phyloP scores from a whole-genome alignment of 306 rosid genomes.

The Cicer judaicum region DNA sequence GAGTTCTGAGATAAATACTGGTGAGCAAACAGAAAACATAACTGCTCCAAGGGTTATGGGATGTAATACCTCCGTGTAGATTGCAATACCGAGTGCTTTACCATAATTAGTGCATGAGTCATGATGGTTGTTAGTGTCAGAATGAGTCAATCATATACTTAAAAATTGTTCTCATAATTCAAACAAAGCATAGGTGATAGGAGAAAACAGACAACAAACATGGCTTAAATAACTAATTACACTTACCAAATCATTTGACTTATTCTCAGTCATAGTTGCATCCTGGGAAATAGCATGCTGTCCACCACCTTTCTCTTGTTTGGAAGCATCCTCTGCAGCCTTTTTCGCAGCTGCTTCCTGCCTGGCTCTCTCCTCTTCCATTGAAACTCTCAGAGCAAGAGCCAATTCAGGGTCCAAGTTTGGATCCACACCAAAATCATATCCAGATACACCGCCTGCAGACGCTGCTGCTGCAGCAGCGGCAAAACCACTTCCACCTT shows the following conservation, averaged over 20 bases:
- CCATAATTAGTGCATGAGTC: background rate
- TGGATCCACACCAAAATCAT: constrained; percentile 98
- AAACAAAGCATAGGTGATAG: constrained; percentile 8
- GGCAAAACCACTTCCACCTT: constrained; percentile 93
- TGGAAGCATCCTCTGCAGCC: constrained; percentile 87
- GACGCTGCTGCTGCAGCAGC: constrained; percentile 95
- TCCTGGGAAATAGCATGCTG: constrained; percentile 78
- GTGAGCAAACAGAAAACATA: background rate
- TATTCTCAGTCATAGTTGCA: constrained; percentile 83
- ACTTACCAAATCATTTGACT: constrained; percentile 68
- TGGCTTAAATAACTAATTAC: constrained; percentile 28
- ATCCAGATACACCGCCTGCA: constrained; percentile 90
- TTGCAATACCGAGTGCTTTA: background rate
- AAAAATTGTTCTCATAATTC: constrained; percentile 18
- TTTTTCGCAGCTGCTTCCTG: constrained; percentile 99
- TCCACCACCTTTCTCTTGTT: constrained; percentile 79
- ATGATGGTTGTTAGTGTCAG: constrained; percentile 27
- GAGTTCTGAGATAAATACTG: constrained; percentile 1
- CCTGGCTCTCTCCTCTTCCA: constrained; percentile 99
- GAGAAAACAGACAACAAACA: constrained; percentile 18
- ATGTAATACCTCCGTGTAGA: constrained; percentile 2
- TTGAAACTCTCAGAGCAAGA: constrained; percentile 98
- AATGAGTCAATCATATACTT: constrained; percentile 4
- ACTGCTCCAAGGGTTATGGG: background rate
- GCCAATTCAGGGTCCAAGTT: constrained; percentile 99